Evolutionary conservation across 495 filamentous ascomycete genomes (phyloP).

Genomic region (Jackrogersella multiformis): DNA sequence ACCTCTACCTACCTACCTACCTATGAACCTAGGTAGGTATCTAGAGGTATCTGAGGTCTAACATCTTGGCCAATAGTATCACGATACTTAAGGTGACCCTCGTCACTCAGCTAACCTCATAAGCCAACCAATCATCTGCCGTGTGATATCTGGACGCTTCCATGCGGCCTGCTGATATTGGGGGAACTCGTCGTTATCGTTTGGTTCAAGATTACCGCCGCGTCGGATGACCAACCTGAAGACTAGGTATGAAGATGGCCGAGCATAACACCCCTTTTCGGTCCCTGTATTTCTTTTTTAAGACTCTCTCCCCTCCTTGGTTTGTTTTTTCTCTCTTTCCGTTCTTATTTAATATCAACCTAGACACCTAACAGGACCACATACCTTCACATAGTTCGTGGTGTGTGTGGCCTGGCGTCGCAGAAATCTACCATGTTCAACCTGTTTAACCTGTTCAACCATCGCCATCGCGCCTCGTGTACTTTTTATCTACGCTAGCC

Average conservation of each 20-base stretch:
- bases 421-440: conserved; percentile 29
- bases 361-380: conserved; percentile 31
- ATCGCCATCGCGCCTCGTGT: conserved; percentile 22
- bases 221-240: conserved; percentile 19
- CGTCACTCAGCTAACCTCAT: conserved; percentile 20
- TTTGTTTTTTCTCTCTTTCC: no score
- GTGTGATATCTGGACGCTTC: conserved; percentile 19
- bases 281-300: conserved; percentile 10
- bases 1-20: no score
- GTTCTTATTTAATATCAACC: conserved; percentile 32
- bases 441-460: conserved; percentile 26
- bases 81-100: conserved; percentile 13
- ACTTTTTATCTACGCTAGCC: conserved; percentile 22
- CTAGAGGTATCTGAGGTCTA: no score
- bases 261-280: conserved; percentile 21
- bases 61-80: no score
- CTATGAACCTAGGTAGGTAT: no score
- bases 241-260: conserved; percentile 1
- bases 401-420: conserved; percentile 22
- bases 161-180: conserved; percentile 23
- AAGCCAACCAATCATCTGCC: conserved; percentile 35
- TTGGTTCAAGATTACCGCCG: conserved; percentile 22
- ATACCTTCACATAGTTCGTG: conserved; percentile 33
- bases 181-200: conserved; percentile 23
- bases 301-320: conserved; percentile 16